Evolutionary conservation across 306 rosid genomes (phyloP).

Genomic region (Arachis hypogaea): DNA sequence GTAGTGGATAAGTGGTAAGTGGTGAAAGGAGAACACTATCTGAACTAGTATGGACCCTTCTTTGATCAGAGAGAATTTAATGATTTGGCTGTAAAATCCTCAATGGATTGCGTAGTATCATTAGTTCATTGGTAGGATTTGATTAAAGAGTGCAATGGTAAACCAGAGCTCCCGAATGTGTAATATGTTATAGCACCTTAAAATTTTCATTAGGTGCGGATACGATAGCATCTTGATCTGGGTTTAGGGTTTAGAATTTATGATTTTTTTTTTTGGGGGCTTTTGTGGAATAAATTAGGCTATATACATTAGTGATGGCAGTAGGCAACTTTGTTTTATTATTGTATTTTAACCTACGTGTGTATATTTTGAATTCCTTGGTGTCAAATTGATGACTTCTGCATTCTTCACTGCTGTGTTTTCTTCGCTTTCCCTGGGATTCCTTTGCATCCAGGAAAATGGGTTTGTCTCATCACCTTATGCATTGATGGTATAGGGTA

Average conservation of each 20-base stretch:
- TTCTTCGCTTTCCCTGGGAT: not conserved
- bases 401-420: not conserved
- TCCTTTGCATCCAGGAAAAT: not conserved
- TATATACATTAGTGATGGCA: not conserved
- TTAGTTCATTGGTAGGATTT: constrained; percentile 27
- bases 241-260: not conserved
- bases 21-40: constrained; percentile 20
- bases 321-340: not conserved
- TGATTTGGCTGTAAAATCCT: not conserved
- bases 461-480: too few relatives aligned
- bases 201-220: not conserved
- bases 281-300: not conserved
- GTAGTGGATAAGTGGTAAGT: constrained; percentile 26
- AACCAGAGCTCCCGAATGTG: not conserved
- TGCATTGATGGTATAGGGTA: too few relatives aligned
- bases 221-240: not conserved
- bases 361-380: not conserved
- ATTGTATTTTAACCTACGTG: constrained; percentile 4
- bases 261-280: not conserved
- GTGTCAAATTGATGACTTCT: constrained; percentile 3
- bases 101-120: constrained; percentile 18
- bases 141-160: constrained; percentile 9
- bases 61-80: constrained; percentile 28
- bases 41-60: constrained; percentile 30
- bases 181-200: constrained; percentile 9